Conservation (phyloP, 2,329 filamentous ascomycete genomes). For the Hymenoscyphus repandus region DNA sequence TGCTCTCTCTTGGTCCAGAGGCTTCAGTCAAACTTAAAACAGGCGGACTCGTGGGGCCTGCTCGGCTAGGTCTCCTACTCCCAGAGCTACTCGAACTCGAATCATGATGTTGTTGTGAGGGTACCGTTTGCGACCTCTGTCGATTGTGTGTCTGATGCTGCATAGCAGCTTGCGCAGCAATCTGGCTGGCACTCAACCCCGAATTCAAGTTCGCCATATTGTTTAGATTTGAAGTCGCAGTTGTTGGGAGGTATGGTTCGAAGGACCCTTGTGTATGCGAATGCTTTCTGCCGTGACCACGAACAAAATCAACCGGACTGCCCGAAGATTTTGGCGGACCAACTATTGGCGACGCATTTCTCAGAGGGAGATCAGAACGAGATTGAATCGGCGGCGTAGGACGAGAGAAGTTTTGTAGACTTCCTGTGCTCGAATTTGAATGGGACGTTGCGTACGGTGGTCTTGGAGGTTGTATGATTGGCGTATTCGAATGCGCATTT, state of each 20-base stretch:
- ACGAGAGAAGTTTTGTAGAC: slow-evolving; percentile 52
- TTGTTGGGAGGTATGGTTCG: slow-evolving; percentile 65
- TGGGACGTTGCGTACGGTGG: slow-evolving; percentile 46
- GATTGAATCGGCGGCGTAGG: slow-evolving; percentile 34
- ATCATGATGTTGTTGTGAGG: slow-evolving; percentile 41
- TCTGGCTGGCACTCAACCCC: slow-evolving; percentile 61
- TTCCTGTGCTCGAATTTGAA: slow-evolving; percentile 42
- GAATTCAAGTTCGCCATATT: slow-evolving; percentile 32
- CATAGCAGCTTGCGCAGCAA: slow-evolving; percentile 74
- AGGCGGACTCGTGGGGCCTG: slow-evolving; percentile 51
- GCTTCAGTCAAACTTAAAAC: slow-evolving; percentile 60
- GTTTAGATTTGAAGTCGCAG: slow-evolving; percentile 34
- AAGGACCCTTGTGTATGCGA: slow-evolving; percentile 74
- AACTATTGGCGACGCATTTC: slow-evolving; percentile 39
- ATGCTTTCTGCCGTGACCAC: slow-evolving; percentile 56
- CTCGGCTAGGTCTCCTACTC: slow-evolving; percentile 32
- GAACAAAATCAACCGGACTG: slow-evolving; percentile 18
- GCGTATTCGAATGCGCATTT: slow-evolving; percentile 9
- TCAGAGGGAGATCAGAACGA: slow-evolving; percentile 21
- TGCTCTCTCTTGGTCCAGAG: slow-evolving; percentile 53
- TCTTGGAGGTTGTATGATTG: slow-evolving; percentile 37
- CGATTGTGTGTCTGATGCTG: slow-evolving; percentile 51
- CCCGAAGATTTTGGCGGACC: slow-evolving; percentile 34
- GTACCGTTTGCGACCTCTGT: slow-evolving; percentile 70
- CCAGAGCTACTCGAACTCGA: slow-evolving; percentile 17